Conservation (phyloP, 2,329 filamentous ascomycete genomes). For the Sphaerostilbella broomeana region DNA sequence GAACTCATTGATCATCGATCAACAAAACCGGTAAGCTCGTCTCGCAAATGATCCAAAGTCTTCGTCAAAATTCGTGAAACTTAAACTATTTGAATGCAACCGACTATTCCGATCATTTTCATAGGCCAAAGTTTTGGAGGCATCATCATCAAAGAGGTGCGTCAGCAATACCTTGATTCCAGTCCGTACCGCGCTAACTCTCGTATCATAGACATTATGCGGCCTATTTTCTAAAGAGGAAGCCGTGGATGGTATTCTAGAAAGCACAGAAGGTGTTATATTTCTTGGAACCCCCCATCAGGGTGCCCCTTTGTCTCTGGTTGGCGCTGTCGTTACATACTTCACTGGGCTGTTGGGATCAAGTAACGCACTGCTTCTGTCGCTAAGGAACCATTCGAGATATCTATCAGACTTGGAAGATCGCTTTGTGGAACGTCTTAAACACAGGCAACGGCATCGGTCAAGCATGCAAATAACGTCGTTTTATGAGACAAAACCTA, state of each 20-base stretch:
- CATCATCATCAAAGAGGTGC: conserved; percentile 17
- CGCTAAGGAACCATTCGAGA: conserved; percentile 5
- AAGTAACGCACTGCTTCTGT: conserved; percentile 8
- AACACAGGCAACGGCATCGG: neutral
- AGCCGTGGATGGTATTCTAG: conserved; percentile 1
- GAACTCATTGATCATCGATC: conserved; percentile 2
- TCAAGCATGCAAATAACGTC: conserved; percentile 7
- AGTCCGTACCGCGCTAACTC: too few species aligned
- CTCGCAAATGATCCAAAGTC: too few species aligned
- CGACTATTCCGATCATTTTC: conserved; percentile 16
- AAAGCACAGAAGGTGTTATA: conserved; percentile 15
- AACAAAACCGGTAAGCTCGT: neutral
- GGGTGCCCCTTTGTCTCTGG: conserved; percentile 11
- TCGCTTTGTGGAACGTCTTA: neutral
- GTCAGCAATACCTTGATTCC: neutral
- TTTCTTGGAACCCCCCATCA: conserved; percentile 17
- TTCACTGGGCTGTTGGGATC: conserved; percentile 14
- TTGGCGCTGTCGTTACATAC: conserved; percentile 6
- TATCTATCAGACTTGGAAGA: conserved; percentile 8
- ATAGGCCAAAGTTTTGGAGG: conserved; percentile 19
- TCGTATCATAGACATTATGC: too few species aligned
- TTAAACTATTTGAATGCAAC: too few species aligned
- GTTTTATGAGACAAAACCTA: conserved; percentile 18
- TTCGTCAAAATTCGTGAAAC: too few species aligned
- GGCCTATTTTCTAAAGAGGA: neutral